Base-by-base conservation (phyloP, 2,329 filamentous ascomycete genomes). In the Ophiognomonia clavigignenti-juglandacearum region DNA sequence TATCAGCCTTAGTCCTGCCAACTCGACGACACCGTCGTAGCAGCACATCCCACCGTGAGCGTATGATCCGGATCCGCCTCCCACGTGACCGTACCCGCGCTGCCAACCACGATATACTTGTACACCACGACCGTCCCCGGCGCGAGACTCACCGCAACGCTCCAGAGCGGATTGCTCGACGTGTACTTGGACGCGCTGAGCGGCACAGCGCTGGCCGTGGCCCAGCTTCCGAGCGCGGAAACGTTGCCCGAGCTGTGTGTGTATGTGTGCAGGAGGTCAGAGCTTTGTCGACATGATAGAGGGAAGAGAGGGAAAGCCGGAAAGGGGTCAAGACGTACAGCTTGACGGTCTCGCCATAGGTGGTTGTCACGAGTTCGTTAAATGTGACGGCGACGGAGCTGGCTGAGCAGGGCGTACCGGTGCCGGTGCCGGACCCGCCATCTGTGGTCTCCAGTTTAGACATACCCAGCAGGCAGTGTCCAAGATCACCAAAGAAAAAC, bases 81-180 rank as follows among this genome's bases (percentile, higher is more conserved):
- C 78, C 78, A 82, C 0, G 65, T 68, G 7, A 78, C 64, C 1
- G 58, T 62, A 1, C 75, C 74, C 49, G 69, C 66, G 13, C 58
- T 61, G 39, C 64, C 65, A 32, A 77, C 68, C 54, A 71, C 70
- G 51, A 82, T 68, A 57, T 73, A 83, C 58, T 82, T 80, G 56
- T 80, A 82, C 57, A 71, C 54, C 29, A 82, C 64, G 2, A 57
- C 62, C 1, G 63, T 66, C 0, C 74, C 75, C 0, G 75, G 66
- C 0, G 71, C 57, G 5, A 83, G 54, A 19, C 60, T 64, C 14
- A 81, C 57, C 0, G 69, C 72, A 0, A 56, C 66, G 19, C 58
- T 66, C 79, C 79, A 83, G 4, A 79, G 50, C 4, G 68, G 73
- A 54, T 77, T 72, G 22, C 59, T 60, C 24, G 57, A 53, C 3